Evolutionary conservation across 768 basidiomycete genomes (phyloP), one percentile per base, ranked within the genome.

Genomic region (Lentinus brumalis): DNA sequence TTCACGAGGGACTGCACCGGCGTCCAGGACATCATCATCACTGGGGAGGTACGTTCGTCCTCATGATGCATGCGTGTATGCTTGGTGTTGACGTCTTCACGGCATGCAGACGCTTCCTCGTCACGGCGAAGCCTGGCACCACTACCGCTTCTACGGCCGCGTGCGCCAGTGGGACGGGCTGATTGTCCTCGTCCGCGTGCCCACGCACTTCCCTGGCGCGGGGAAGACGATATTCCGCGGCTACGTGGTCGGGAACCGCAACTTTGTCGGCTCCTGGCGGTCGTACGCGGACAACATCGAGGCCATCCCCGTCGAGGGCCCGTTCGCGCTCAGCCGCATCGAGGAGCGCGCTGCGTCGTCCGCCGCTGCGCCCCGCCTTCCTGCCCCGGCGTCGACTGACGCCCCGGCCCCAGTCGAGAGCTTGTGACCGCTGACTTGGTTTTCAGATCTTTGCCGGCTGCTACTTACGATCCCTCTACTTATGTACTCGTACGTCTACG

Each of bases 241-340:
- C 5, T 92, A 91, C 69, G 63, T 92, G 50, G 80, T 87, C 6
- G 88, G 84, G 0, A 83, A 81, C 9, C 73, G 81, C 59, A 88
- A 81, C 58, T 82, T 91, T 61, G 87, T 89, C 15, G 91, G 91
- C 5, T 86, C 85, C 58, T 91, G 90, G 91, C 78, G 90, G 32
- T 72, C 72, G 49, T 75, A 77, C 66, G 81, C 79, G 41, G 71
- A 69, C 55, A 76, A 69, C 59, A 81, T 83, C 46, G 75, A 78
- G 3, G 69, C 77, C 5, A 67, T 75, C 10, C 86, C 86, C 11
- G 84, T 83, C 71, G 89, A 91, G 69, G 82, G 85, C 32, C 79
- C 89, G 7, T 88, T 90, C 65, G 61, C 61, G 14, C 53, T 63
- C 47, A 63, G 61, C 31, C 61, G 61, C 40, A 29, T 63, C 35